Evolutionary conservation across 2,329 filamentous ascomycete species (phyloP), one percentile per base, ranked within the genome.

Genomic region (Fusarium vanettenii): DNA sequence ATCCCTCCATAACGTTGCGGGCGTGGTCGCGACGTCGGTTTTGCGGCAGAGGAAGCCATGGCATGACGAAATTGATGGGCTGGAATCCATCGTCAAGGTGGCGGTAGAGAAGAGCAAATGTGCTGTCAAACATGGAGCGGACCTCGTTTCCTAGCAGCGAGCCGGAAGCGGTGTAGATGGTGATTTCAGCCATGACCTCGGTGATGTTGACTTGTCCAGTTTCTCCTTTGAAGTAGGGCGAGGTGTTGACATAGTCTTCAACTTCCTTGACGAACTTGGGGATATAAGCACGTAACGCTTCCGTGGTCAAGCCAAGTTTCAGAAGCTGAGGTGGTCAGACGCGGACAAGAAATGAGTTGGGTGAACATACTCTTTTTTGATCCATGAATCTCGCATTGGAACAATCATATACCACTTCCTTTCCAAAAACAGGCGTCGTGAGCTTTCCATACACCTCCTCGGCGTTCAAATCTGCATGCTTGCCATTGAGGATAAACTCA

Each of bases 381-480:
- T 97, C 95, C 95, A 97, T 97, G 77, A 97, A 89, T 83, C 97
- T 96, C 55, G 94, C 88, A 82, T 97, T 97, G 13, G 94, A 93
- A 83, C 94, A 97, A 81, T 97, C 94, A 82, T 97, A 97, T 29
- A 97, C 93, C 14, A 97, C 94, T 84, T 95, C 92, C 73, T 90
- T 91, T 70, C 95, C 95, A 82, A 97, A 97, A 5, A 91, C 89
- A 13, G 90, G 90, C 5, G 89, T 91, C 2, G 90, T 91, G 65
- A 98, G 88, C 55, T 93, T 92, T 56, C 90, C 92, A 84, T 97
- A 97, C 67, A 97, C 93, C 78, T 97, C 95, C 84, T 97, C 95
- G 20, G 95, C 95, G 81, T 94, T 95, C 78, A 97, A 91, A 80
- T 97, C 94, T 84, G 93, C 94, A 79, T 94, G 88, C 85, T 96